Evolutionary conservation across 75 land plant species (phyloP), one percentile per base, ranked within the genome.

Genomic region (Cupressus sempervirens): DNA sequence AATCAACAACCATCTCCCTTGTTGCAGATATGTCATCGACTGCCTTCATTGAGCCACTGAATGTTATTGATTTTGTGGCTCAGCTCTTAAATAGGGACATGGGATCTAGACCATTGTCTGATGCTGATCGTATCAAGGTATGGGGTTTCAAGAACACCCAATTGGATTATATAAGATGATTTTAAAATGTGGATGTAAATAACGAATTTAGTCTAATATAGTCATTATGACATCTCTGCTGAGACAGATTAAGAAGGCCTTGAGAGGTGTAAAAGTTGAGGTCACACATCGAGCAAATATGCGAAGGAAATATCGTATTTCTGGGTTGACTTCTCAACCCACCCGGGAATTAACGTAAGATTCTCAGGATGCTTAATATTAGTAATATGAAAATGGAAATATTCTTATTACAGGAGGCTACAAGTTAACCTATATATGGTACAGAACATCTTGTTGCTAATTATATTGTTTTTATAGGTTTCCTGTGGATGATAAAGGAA

Each of bases 11-110:
- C 32, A 32, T 1, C 48, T 23, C 32, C 16, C 0, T 6, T 83
- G 62, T 32, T 88, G 79, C 93, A 97, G 99, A 97, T 88, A 97
- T 97, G 98, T 97, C 99, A 12, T 95, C 99, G 2, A 97, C 99
- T 56, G 99, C 99, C 26, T 97, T 97, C 65, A 94, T 97, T 83
- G 96, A 97, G 87, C 98, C 99, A 14, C 76, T 94, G 81, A 92
- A 89, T 34, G 96, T 97, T 65, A 93, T 94, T 77, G 99, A 94
- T 13, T 97, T 97, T 90, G 94, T 97, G 29, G 68, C 89, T 0
- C 87, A 97, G 83, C 91, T 97, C 34, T 88, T 97, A 83, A 92
- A 89, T 34, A 90, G 90, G 85, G 98, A 95, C 85, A 87, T 93
- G 32, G 70, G 85, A 10, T 53, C 92, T 20, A 89, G 99, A 68